A percentile compares a stretch with the other conserved stretches of the same genome.
These are phyloP conservation scores for Heterobasidion irregulare DNA, from an alignment of 1,284 basidiomycete genomes.

Conservation along the genomic window DNA sequence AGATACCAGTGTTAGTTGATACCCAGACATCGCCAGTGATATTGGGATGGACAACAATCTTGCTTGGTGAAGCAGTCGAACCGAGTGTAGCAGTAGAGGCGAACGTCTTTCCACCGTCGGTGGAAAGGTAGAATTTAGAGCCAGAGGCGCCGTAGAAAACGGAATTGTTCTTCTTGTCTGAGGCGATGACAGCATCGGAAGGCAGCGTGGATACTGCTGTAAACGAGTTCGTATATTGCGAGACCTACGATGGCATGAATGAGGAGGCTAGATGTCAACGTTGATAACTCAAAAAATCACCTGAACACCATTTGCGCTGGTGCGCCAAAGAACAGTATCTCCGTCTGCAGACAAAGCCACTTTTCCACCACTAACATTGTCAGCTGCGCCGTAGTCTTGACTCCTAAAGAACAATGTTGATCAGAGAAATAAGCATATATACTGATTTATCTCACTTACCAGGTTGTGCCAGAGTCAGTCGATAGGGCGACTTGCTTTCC, in stretches of 20 bases:
- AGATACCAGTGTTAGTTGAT: constrained; percentile 50
- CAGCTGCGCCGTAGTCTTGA: constrained; percentile 44
- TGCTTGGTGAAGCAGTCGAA: constrained; percentile 36
- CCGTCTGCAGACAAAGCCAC: constrained; percentile 51
- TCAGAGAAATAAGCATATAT: too few species aligned
- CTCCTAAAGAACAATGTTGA: constrained; percentile 17
- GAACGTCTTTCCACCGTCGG: constrained; percentile 47
- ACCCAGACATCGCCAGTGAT: constrained; percentile 53
- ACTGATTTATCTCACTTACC: constrained; percentile 20
- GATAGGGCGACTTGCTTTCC: constrained; percentile 51
- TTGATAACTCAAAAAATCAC: constrained; percentile 8
- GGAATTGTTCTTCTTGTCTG: constrained; percentile 49
- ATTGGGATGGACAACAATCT: constrained; percentile 44
- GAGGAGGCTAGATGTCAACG: background rate
- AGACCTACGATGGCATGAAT: constrained; percentile 19
- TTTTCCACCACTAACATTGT: constrained; percentile 42
- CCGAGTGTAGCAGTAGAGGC: constrained; percentile 32
- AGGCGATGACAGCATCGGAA: constrained; percentile 43
- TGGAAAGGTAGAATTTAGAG: constrained; percentile 49
- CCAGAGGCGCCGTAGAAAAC: constrained; percentile 51
- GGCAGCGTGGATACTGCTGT: constrained; percentile 41
- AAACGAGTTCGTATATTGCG: constrained; percentile 41
- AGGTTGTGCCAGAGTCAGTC: constrained; percentile 42
- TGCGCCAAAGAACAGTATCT: constrained; percentile 50
- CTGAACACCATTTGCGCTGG: constrained; percentile 36